Conservation (phyloP, 805 yeast species). For the Clavispora santaluciae region DNA sequence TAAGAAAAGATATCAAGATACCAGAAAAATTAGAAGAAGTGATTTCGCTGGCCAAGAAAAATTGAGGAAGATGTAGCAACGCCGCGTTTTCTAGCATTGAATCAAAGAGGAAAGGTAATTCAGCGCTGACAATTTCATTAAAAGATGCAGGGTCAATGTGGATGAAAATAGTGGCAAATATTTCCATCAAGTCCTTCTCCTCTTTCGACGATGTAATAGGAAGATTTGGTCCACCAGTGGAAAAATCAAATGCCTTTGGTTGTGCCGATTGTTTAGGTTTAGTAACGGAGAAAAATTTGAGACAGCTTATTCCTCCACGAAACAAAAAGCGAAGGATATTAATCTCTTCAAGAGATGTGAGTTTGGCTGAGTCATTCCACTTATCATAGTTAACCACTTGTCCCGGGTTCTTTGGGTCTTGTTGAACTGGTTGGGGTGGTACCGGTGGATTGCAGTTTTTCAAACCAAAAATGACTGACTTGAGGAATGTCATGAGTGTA, state of each 20-base stretch:
- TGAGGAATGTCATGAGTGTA: constrained; percentile 82
- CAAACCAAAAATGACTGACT: constrained; percentile 83
- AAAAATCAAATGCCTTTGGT: constrained; percentile 46
- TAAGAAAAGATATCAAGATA: constrained; percentile 69
- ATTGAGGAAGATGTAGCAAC: constrained; percentile 84
- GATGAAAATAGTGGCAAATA: constrained; percentile 87
- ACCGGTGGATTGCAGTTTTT: constrained; percentile 83
- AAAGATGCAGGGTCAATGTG: constrained; percentile 95
- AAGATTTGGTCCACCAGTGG: constrained; percentile 71
- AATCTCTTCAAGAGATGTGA: constrained; percentile 80
- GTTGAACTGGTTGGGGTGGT: constrained; percentile 39
- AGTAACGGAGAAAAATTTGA: constrained; percentile 63
- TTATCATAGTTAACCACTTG: constrained; percentile 39
- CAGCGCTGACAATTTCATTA: constrained; percentile 82
- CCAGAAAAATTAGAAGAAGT: constrained; percentile 92
- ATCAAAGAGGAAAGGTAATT: constrained; percentile 71
- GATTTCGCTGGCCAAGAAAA: constrained; percentile 89
- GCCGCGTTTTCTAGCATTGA: constrained; percentile 82
- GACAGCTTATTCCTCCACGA: constrained; percentile 78
- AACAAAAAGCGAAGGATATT: constrained; percentile 70
- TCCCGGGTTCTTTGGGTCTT: constrained; percentile 43
- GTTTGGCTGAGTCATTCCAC: constrained; percentile 85
- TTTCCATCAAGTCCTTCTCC: constrained; percentile 93
- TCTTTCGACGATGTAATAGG: constrained; percentile 88
- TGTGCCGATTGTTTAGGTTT: constrained; percentile 40